Evolutionary conservation across 2,329 filamentous ascomycete species (phyloP).

Genomic region (Monosporascus sp.): DNA sequence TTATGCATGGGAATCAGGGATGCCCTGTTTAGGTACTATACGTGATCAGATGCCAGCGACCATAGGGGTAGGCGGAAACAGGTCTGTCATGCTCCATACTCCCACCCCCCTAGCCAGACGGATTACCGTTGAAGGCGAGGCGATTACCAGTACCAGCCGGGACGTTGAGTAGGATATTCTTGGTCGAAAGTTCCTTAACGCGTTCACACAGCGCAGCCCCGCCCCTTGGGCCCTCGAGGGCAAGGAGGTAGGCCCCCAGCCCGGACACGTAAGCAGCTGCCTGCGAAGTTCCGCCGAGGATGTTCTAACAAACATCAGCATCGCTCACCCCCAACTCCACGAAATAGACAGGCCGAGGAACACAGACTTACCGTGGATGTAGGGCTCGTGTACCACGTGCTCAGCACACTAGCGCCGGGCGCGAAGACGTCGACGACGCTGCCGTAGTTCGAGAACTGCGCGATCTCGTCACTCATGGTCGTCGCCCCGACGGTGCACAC

Average conservation of each 20-base stretch:
- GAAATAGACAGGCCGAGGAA: not conserved
- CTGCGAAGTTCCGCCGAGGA: conserved; percentile 57
- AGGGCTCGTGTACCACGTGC: conserved; percentile 32
- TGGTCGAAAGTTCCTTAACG: conserved; percentile 34
- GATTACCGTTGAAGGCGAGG: conserved; percentile 29
- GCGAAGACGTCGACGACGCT: conserved; percentile 37
- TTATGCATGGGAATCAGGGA: no score
- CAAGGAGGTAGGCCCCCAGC: conserved; percentile 52
- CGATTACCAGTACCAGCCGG: conserved; percentile 28
- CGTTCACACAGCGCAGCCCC: conserved; percentile 36
- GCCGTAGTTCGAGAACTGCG: conserved; percentile 48
- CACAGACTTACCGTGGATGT: conserved; percentile 12
- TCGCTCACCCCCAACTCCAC: not conserved
- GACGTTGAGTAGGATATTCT: conserved; percentile 31
- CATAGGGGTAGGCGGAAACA: no score
- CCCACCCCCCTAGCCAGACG: not conserved
- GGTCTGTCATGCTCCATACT: no score
- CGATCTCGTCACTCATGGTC: conserved; percentile 30
- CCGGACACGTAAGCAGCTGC: conserved; percentile 57
- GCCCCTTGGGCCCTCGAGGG: conserved; percentile 33
- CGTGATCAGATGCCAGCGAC: no score
- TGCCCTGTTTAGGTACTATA: no score
- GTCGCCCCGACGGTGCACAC: conserved; percentile 50
- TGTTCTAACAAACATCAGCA: conserved; percentile 27
- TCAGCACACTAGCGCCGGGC: conserved; percentile 36